Percentiles rank a stretch among this genome's conserved stretches.
Conservation (phyloP, 2,329 filamentous ascomycete genomes). For the Penicillium sp. region DNA sequence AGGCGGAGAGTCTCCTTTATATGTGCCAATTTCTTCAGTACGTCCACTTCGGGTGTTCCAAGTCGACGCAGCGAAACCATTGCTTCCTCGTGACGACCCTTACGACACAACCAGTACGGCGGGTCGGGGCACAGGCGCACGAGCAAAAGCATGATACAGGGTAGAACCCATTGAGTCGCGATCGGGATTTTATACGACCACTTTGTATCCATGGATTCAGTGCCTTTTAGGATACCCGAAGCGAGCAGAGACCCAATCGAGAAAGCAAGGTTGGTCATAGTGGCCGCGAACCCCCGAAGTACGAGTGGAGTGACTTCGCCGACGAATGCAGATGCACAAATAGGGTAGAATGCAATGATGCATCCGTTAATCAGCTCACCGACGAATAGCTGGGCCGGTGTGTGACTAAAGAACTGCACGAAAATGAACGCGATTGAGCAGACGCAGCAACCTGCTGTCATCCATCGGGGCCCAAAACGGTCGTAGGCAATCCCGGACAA, state of each 20-base stretch:
- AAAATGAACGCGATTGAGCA: constrained; percentile 58
- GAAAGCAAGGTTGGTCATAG: constrained; percentile 36
- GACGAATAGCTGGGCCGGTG: constrained; percentile 60
- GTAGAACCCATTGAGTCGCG: constrained; percentile 30
- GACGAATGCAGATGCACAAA: constrained; percentile 52
- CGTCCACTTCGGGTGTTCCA: constrained; percentile 21
- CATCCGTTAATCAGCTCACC: constrained; percentile 66
- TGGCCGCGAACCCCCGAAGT: constrained; percentile 34
- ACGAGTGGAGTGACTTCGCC: constrained; percentile 36
- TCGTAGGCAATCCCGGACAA: constrained; percentile 30
- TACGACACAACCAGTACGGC: constrained; percentile 31
- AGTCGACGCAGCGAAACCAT: constrained; percentile 22
- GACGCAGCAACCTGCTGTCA: constrained; percentile 29
- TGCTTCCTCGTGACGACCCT: constrained; percentile 26
- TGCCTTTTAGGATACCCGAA: constrained; percentile 34
- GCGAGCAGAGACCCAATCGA: constrained; percentile 39
- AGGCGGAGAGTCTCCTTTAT: constrained; percentile 34
- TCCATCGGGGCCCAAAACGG: constrained; percentile 32
- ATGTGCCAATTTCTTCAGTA: constrained; percentile 27
- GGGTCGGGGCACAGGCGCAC: constrained; percentile 30
- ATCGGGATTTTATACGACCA: constrained; percentile 32
- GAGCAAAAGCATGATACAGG: constrained; percentile 24
- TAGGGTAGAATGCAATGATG: constrained; percentile 65
- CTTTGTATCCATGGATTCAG: constrained; percentile 14
- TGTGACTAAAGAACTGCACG: constrained; percentile 66